Percentiles rank a stretch among this genome's conserved stretches.
phyloP scores from a whole-genome alignment of 495 filamentous ascomycete species.

The Darksidea phi region DNA sequence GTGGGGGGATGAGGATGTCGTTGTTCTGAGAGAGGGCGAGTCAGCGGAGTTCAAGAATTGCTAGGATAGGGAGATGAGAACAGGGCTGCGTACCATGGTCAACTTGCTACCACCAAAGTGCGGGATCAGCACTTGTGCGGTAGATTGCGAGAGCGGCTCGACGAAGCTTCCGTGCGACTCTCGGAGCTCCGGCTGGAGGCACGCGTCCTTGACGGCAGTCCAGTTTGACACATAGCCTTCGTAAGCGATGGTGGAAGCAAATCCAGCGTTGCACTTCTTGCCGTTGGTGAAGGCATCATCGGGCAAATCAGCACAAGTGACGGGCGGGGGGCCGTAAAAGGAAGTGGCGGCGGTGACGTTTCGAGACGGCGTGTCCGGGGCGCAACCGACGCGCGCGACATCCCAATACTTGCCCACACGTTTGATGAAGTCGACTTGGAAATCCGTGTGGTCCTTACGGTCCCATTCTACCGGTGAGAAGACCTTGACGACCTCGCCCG shows the following conservation, averaged over 20 bases:
- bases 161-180: slow-evolving; percentile 69
- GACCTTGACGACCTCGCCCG: slow-evolving; percentile 19
- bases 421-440: slow-evolving; percentile 24
- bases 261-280: too few species aligned
- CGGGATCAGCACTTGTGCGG: slow-evolving; percentile 60
- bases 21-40: slow-evolving; percentile 55
- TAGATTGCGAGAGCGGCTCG: slow-evolving; percentile 59
- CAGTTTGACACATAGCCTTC: slow-evolving; percentile 45
- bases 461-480: slow-evolving; percentile 20
- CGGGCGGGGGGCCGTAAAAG: slow-evolving; percentile 36
- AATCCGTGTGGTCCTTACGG: slow-evolving; percentile 4
- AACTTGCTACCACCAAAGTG: slow-evolving; percentile 78
- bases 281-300: slow-evolving; percentile 20
- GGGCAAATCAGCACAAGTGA: slow-evolving; percentile 1
- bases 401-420: slow-evolving; percentile 36
- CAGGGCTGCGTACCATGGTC: slow-evolving; percentile 44
- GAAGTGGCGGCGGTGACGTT: slow-evolving; percentile 34
- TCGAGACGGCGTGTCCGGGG: slow-evolving; percentile 36
- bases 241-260: slow-evolving; percentile 14
- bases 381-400: slow-evolving; percentile 40
- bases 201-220: slow-evolving; percentile 40
- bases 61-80: too few species aligned
- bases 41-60: too few species aligned
- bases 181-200: slow-evolving; percentile 41
- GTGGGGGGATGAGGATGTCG: slow-evolving; percentile 76